These are phyloP conservation scores for Plasmodium billcollinsi DNA, from an alignment of 169 alveolate species.

Conservation along the genomic window DNA sequence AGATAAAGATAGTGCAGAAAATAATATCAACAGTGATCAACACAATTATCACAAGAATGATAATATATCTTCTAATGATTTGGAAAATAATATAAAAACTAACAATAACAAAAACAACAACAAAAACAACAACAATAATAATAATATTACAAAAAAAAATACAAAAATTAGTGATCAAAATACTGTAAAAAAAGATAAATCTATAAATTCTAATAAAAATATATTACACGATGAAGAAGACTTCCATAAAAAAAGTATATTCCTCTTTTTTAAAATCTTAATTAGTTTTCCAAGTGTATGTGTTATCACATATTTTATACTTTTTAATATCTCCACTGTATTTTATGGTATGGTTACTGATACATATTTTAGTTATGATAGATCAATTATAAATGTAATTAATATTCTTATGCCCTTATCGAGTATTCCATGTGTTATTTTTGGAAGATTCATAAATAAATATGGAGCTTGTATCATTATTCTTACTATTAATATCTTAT, in stretches of 20 bases:
- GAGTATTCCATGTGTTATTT: constrained; percentile 55
- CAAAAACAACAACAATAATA: neutral
- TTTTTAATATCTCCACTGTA: constrained; percentile 55
- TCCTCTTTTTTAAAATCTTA: constrained; percentile 39
- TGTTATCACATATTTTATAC: constrained; percentile 34
- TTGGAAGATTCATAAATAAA: constrained; percentile 68
- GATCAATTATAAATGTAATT: constrained; percentile 35
- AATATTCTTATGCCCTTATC: constrained; percentile 54
- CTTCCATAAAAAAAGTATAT: constrained; percentile 27
- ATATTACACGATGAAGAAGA: constrained; percentile 1
- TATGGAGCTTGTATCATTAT: constrained; percentile 74
- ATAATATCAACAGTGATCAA: neutral
- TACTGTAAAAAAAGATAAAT: neutral
- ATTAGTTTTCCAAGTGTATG: constrained; percentile 54
- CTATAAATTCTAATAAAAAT: neutral
- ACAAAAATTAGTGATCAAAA: neutral
- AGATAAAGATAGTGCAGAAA: neutral
- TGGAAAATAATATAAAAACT: neutral
- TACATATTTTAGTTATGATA: constrained; percentile 59
- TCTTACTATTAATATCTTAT: constrained; percentile 72
- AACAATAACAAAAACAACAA: neutral
- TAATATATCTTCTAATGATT: neutral
- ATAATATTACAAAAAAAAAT: neutral
- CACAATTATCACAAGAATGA: neutral
- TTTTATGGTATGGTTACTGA: constrained; percentile 73